These are phyloP conservation scores for Trypanosoma cruzi DNA, from an alignment of 208 protist species.

Conservation along the genomic window DNA sequence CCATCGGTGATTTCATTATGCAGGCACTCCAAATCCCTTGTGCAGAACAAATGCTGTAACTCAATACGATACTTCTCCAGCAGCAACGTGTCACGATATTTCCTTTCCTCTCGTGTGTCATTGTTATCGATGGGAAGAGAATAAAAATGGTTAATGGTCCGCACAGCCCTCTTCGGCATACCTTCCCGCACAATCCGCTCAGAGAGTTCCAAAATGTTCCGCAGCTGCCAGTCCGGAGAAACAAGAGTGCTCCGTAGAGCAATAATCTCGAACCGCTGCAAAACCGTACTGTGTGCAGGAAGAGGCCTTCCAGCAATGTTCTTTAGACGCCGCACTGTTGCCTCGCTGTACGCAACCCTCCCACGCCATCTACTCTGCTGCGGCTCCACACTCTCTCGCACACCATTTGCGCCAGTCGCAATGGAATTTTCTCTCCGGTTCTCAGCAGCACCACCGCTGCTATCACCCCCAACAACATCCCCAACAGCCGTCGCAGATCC, in stretches of 20 bases:
- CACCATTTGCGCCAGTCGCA: background rate
- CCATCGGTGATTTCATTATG: constrained; percentile 44
- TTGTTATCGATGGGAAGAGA: constrained; percentile 24
- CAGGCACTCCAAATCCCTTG: constrained; percentile 43
- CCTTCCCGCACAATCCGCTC: constrained; percentile 74
- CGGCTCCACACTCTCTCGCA: constrained; percentile 9
- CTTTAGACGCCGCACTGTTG: constrained; percentile 60
- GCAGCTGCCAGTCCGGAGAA: constrained; percentile 71
- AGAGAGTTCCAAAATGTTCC: constrained; percentile 71
- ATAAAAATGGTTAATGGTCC: constrained; percentile 58
- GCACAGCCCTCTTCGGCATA: constrained; percentile 63
- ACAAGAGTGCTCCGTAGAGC: constrained; percentile 70
- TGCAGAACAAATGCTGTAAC: constrained; percentile 45
- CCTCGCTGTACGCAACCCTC: constrained; percentile 40
- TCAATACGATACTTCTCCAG: constrained; percentile 72
- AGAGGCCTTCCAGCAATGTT: constrained; percentile 74
- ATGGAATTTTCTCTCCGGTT: background rate
- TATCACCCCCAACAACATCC: background rate
- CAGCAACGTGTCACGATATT: constrained; percentile 53
- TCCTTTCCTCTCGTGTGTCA: constrained; percentile 23
- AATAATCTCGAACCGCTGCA: constrained; percentile 78
- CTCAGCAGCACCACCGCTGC: background rate
- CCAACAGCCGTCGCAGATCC: background rate
- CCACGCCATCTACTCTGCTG: constrained; percentile 24
- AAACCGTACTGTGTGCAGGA: constrained; percentile 48